Conservation (phyloP, 2,329 filamentous ascomycete species). For the Cladophialophora exuberans region DNA sequence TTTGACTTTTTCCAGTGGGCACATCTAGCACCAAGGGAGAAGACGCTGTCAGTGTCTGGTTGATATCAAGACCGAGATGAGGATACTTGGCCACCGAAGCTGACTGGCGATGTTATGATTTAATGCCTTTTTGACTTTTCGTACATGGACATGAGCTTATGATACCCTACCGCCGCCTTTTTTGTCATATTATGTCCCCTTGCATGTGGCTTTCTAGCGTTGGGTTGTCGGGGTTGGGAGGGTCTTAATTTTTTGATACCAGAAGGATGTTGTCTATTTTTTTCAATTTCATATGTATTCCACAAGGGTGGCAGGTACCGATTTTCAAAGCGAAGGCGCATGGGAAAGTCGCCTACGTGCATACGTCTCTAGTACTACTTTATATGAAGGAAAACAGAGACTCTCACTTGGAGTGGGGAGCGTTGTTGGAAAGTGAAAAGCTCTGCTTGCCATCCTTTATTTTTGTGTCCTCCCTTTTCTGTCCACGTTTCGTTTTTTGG, state of each 20-base stretch:
- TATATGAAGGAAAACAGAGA: too few species aligned
- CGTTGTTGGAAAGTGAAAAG: too few species aligned
- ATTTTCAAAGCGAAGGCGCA: too few species aligned
- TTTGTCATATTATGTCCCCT: slow-evolving; percentile 12
- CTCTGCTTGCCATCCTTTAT: too few species aligned
- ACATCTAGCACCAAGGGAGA: slow-evolving; percentile 35
- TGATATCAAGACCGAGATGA: slow-evolving; percentile 3
- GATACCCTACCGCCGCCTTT: slow-evolving; percentile 20
- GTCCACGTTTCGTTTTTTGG: too few species aligned
- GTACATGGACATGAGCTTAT: slow-evolving; percentile 18
- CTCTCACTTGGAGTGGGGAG: too few species aligned
- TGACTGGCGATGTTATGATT: slow-evolving; percentile 13
- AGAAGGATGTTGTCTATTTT: too few species aligned
- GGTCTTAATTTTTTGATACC: background rate
- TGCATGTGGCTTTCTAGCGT: slow-evolving; percentile 3
- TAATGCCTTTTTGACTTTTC: slow-evolving; percentile 14
- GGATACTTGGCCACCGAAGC: background rate
- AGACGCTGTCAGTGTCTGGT: slow-evolving; percentile 21
- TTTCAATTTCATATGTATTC: too few species aligned
- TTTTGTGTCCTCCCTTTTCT: too few species aligned
- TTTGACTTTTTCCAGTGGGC: slow-evolving; percentile 59
- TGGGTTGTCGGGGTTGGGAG: background rate
- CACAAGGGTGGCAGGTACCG: too few species aligned
- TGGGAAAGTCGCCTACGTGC: too few species aligned
- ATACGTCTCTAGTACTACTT: too few species aligned